A percentile compares a stretch with the other conserved stretches of the same genome.
phyloP scores from a whole-genome alignment of 768 basidiomycete species.

The Infundibulicybe gibba region DNA sequence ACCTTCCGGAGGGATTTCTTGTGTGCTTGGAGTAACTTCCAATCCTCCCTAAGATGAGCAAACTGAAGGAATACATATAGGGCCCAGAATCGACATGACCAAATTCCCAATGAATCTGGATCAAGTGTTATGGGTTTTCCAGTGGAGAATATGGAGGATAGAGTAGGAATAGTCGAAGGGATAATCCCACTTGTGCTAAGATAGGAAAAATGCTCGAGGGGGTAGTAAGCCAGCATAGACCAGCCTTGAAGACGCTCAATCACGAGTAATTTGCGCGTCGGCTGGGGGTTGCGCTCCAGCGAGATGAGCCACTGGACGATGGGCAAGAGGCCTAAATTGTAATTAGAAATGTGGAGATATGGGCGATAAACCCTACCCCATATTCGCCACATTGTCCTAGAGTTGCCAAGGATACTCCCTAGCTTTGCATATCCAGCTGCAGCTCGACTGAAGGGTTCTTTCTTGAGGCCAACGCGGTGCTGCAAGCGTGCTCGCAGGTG shows the following conservation, averaged over 20 bases:
- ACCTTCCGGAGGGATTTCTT: constrained; percentile 56
- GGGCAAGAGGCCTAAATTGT: constrained; percentile 59
- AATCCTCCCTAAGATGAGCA: constrained; percentile 67
- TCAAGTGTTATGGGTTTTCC: constrained; percentile 43
- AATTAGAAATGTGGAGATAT: not conserved
- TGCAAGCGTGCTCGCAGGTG: constrained; percentile 67
- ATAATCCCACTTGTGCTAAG: constrained; percentile 59
- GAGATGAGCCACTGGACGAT: constrained; percentile 79
- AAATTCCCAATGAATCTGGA: constrained; percentile 46
- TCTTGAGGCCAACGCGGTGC: constrained; percentile 57
- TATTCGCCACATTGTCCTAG: constrained; percentile 71
- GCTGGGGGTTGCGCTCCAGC: constrained; percentile 66
- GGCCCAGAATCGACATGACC: constrained; percentile 84
- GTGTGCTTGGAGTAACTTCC: constrained; percentile 49
- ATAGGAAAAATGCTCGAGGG: constrained; percentile 74
- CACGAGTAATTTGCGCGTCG: constrained; percentile 65
- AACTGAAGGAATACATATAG: constrained; percentile 76
- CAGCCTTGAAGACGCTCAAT: constrained; percentile 80
- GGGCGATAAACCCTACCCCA: constrained; percentile 54
- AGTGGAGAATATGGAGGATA: constrained; percentile 35
- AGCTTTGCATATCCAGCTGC: constrained; percentile 54
- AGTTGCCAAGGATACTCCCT: constrained; percentile 55
- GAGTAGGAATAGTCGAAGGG: constrained; percentile 47
- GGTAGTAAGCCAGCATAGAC: constrained; percentile 79
- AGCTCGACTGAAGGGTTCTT: constrained; percentile 46